Percentiles rank a stretch among this genome's conserved stretches.
These are phyloP conservation scores for Selenicereus undatus DNA, from an alignment of 148 eudicot genomes.

Conservation along the genomic window DNA sequence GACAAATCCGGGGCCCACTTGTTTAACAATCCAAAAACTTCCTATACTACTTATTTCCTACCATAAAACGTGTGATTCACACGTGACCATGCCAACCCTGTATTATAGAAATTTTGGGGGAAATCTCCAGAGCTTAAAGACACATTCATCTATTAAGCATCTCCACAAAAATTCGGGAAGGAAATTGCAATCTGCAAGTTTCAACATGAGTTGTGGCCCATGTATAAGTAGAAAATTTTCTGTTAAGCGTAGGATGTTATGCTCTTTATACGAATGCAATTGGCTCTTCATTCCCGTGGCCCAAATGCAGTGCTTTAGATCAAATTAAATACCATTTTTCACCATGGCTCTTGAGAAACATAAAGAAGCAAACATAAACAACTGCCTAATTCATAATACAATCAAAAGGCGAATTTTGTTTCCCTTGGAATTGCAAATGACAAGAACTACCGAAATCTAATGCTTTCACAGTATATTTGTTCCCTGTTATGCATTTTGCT, in stretches of 20 bases:
- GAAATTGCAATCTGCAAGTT: neutral
- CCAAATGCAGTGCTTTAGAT: neutral
- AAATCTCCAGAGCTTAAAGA: neutral
- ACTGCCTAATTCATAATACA: neutral
- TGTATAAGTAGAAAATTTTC: neutral
- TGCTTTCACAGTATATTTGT: neutral
- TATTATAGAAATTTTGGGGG: no score
- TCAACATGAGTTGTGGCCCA: neutral
- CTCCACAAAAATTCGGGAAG: neutral
- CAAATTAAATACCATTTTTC: neutral
- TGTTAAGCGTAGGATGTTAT: neutral
- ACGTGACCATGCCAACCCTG: no score
- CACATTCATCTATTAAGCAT: neutral
- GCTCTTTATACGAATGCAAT: neutral
- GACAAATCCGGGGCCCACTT: no score
- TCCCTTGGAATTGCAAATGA: neutral
- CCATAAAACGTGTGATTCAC: no score
- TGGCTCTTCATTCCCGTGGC: neutral
- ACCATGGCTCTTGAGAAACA: neutral
- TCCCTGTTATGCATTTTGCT: neutral
- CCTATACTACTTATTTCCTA: no score
- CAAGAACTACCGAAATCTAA: neutral
- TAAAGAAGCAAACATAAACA: neutral
- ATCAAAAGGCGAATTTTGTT: neutral
- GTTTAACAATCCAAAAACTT: no score